Percentiles rank a stretch among this genome's conserved stretches.
phyloP scores from a whole-genome alignment of 306 rosid genomes.

The Cucurbita pepo region DNA sequence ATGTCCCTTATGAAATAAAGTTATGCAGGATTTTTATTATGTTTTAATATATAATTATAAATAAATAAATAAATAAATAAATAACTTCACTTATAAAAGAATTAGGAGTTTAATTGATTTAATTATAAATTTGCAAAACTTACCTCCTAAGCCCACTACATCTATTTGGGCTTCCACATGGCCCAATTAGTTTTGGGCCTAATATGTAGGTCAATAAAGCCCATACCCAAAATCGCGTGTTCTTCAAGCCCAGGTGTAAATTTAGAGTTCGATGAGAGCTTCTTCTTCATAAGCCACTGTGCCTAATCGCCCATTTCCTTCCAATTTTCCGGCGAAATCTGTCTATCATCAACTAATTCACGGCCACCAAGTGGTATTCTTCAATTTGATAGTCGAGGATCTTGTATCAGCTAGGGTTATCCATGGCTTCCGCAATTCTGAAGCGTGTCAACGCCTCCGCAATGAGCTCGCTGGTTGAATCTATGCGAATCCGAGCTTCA shows the following conservation, averaged over 20 bases:
- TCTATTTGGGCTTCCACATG: neutral
- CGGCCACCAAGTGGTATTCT: too few species aligned
- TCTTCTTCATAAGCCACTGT: neutral
- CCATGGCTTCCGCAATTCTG: conserved; percentile 45
- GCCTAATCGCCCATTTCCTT: neutral
- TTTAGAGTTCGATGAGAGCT: neutral
- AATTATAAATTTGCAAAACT: too few species aligned
- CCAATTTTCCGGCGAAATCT: neutral
- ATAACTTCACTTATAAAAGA: too few species aligned
- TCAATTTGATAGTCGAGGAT: neutral
- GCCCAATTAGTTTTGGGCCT: neutral
- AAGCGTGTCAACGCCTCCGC: conserved; percentile 34
- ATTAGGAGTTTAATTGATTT: too few species aligned
- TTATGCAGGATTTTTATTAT: neutral
- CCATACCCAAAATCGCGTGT: neutral
- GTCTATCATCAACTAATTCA: neutral
- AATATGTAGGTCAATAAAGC: neutral
- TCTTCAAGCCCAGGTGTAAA: neutral
- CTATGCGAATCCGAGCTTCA: conserved; percentile 15
- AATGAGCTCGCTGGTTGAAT: conserved; percentile 19
- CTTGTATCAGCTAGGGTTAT: neutral
- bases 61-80: too few species aligned
- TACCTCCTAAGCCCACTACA: too few species aligned
- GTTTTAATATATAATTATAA: too few species aligned
- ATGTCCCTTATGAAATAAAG: neutral